A percentile compares a stretch with the other conserved stretches of the same genome.
phyloP scores from a whole-genome alignment of 257 asterid species.

The Asclepias syriaca region DNA sequence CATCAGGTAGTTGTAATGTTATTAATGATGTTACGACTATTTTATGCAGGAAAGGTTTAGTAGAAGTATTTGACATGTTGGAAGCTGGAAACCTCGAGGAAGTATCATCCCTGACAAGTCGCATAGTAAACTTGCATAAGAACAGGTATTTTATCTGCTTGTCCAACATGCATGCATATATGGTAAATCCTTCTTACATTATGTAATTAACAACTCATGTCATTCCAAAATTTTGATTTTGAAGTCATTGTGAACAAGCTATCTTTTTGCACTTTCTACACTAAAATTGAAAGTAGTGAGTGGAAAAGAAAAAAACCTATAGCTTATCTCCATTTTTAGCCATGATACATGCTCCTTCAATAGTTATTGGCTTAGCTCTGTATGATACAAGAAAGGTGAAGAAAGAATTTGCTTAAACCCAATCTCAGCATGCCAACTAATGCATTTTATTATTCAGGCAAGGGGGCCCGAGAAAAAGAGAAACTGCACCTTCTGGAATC shows the following conservation, averaged over 20 bases:
- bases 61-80: constrained; percentile 63
- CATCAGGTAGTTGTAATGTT: background rate
- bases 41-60: constrained; percentile 73
- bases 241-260: background rate
- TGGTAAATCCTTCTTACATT: background rate
- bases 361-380: background rate
- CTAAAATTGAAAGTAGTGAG: background rate
- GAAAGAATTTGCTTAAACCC: background rate
- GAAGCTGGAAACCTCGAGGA: constrained; percentile 59
- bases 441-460: constrained; percentile 38
- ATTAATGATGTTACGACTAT: background rate
- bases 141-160: constrained; percentile 42
- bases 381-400: background rate
- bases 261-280: background rate
- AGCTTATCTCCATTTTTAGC: background rate
- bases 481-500: constrained; percentile 69
- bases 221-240: no score
- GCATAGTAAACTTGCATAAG: constrained; percentile 61
- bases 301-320: background rate
- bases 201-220: background rate
- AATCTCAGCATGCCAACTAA: background rate
- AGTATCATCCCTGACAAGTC: constrained; percentile 43
- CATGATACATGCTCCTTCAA: background rate
- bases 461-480: constrained; percentile 76
- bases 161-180: background rate